Conservation (phyloP, 106 monocot species). For the Posidonia australis region DNA sequence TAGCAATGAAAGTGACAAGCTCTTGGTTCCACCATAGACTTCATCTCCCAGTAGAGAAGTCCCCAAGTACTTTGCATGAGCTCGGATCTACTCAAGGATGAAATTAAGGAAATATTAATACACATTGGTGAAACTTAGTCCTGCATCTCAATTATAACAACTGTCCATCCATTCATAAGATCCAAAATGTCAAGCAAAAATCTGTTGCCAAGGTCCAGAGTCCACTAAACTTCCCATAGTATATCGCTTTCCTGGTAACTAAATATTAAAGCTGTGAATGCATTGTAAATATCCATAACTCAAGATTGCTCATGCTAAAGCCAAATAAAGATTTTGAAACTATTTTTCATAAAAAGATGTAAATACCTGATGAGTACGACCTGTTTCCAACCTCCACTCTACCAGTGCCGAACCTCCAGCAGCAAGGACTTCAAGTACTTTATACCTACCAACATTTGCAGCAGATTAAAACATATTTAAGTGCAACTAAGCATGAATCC, state of each 20-base stretch:
- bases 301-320: no score
- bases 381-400: constrained; percentile 90
- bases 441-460: constrained; percentile 42
- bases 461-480: not conserved
- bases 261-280: no score
- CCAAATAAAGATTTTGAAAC: not conserved
- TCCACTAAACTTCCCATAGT: no score
- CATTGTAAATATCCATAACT: no score
- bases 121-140: not conserved
- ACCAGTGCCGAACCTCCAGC: constrained; percentile 67
- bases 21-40: constrained; percentile 85
- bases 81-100: constrained; percentile 48
- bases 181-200: no score
- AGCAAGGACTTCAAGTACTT: constrained; percentile 56
- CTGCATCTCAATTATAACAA: no score
- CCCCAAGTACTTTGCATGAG: constrained; percentile 78
- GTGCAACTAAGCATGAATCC: no score
- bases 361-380: constrained; percentile 95
- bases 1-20: constrained; percentile 64
- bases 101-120: not conserved
- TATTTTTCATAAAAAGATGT: not conserved
- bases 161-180: no score
- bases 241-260: no score
- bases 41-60: constrained; percentile 84
- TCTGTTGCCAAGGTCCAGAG: no score